These are phyloP conservation scores for Rhodotorula mucilaginosa DNA, from an alignment of 1,284 basidiomycete species.

Conservation along the genomic window DNA sequence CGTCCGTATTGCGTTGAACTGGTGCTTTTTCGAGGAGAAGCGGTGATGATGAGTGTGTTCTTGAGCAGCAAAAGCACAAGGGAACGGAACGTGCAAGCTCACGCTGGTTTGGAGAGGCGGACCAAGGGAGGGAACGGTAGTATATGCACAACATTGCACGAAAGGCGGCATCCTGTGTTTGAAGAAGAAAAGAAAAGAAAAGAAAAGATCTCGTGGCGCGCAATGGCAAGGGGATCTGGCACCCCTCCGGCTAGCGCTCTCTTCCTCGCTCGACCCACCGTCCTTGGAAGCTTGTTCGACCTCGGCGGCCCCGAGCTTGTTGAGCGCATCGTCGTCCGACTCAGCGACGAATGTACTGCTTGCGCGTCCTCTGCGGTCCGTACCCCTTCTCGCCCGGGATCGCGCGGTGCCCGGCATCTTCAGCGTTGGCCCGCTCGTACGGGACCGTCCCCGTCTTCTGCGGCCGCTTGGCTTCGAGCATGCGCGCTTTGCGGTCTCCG, in stretches of 20 bases:
- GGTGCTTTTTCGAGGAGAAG: no score
- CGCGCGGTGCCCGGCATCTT: conserved; percentile 26
- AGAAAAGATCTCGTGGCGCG: no score
- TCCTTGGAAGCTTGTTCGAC: no score
- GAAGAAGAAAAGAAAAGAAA: neutral
- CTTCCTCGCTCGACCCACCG: no score
- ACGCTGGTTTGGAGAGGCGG: neutral
- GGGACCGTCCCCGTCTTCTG: conserved; percentile 38
- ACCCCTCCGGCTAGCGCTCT: no score
- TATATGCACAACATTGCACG: neutral
- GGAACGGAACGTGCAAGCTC: neutral
- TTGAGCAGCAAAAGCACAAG: neutral
- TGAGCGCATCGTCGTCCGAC: no score
- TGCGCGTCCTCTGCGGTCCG: conserved; percentile 32
- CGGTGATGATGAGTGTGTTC: no score
- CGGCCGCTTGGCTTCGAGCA: conserved; percentile 42
- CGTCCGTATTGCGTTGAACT: no score
- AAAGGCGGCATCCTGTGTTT: no score
- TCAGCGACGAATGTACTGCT: conserved; percentile 30
- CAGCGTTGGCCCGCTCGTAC: conserved; percentile 35
- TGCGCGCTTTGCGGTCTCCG: conserved; percentile 78
- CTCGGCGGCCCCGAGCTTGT: no score
- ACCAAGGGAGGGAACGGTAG: neutral
- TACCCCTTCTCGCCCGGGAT: conserved; percentile 31
- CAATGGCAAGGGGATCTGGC: no score